These are phyloP conservation scores for Pigoraptor vietnamica DNA, from an alignment of 78 protist species.

Conservation along the genomic window DNA sequence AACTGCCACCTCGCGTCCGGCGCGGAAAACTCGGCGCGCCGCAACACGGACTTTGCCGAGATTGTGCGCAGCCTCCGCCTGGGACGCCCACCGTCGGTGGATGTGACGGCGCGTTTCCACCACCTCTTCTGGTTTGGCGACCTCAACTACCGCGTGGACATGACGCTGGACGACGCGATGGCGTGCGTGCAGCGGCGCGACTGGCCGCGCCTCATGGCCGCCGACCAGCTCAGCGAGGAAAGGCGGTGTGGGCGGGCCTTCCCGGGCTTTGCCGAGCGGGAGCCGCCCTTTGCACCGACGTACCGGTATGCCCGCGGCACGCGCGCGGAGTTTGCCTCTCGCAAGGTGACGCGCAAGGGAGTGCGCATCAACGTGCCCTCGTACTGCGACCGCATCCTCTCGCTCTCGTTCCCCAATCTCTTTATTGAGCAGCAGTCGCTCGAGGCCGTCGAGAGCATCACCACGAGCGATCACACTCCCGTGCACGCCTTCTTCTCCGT, in stretches of 20 bases:
- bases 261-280: conserved; percentile 50
- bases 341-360: background rate
- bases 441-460: background rate
- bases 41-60: conserved; percentile 59
- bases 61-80: conserved; percentile 34
- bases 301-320: conserved; percentile 38
- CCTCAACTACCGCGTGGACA: conserved; percentile 76
- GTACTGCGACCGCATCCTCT: conserved; percentile 59
- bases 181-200: background rate
- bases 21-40: conserved; percentile 24
- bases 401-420: background rate
- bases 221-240: conserved; percentile 63
- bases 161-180: conserved; percentile 41
- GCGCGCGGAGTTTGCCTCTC: background rate
- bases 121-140: conserved; percentile 86
- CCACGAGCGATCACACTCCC: conserved; percentile 21
- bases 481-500: background rate
- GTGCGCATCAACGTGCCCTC: conserved; percentile 29
- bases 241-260: conserved; percentile 25
- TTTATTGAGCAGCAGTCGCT: background rate
- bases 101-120: conserved; percentile 40
- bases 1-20: conserved; percentile 78
- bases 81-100: conserved; percentile 25
- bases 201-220: background rate
- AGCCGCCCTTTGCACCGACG: conserved; percentile 55